Conservation (phyloP, 352 stramenopile genomes). For the Phytophthora foliorum region DNA sequence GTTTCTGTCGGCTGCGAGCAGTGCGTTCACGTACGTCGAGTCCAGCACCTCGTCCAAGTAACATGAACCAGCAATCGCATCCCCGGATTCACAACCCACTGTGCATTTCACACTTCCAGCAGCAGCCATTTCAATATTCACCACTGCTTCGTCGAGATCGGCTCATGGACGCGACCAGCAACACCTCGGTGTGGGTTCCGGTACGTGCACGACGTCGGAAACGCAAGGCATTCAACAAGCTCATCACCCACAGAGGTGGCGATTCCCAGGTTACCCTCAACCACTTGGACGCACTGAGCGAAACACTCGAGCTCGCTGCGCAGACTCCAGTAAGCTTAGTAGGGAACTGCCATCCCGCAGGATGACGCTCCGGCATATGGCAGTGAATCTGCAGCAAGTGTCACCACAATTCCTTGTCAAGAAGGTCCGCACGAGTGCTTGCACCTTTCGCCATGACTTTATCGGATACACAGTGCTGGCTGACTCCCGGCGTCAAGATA, state of each 20-base stretch:
- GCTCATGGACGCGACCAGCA: constrained; percentile 53
- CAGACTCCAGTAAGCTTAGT: constrained; percentile 53
- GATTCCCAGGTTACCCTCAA: constrained; percentile 53
- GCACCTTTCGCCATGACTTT: constrained; percentile 15
- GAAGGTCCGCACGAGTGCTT: constrained; percentile 5
- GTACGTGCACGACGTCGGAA: constrained; percentile 57
- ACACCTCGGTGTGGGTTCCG: constrained; percentile 55
- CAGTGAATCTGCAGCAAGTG: constrained; percentile 35
- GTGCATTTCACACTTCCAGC: constrained; percentile 48
- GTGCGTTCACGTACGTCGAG: constrained; percentile 60
- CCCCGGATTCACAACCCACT: constrained; percentile 49
- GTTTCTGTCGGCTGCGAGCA: constrained; percentile 40
- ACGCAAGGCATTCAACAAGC: constrained; percentile 68
- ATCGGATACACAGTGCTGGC: constrained; percentile 22
- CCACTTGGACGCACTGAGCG: constrained; percentile 39
- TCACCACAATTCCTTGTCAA: constrained; percentile 27
- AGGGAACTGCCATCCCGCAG: constrained; percentile 26
- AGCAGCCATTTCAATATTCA: constrained; percentile 14
- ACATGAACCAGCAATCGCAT: constrained; percentile 71
- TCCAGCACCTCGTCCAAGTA: constrained; percentile 47
- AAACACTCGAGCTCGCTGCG: constrained; percentile 54
- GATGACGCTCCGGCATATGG: constrained; percentile 16
- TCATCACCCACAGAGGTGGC: constrained; percentile 39
- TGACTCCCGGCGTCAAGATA: constrained; percentile 24
- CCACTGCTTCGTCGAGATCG: constrained; percentile 24